Base-by-base conservation (phyloP, 805 yeast genomes). In the Pichia scutulata region DNA sequence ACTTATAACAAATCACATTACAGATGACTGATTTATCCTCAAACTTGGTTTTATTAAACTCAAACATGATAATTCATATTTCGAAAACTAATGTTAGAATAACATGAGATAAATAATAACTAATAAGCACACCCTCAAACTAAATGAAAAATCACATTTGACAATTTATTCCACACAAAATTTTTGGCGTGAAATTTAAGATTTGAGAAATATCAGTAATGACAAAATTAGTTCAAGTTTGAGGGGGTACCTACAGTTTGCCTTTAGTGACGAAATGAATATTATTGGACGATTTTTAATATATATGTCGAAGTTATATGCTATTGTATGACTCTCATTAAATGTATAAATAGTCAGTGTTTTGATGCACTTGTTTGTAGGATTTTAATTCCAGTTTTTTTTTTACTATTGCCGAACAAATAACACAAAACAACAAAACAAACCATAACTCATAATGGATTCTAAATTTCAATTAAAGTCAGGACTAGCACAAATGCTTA, bases 401-500 rank as follows among this genome's bases (percentile, higher is more conserved):
- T 7, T 37, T 39, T 39, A 4, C 41, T 19, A 5, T 12, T 37
- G 7, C 16, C 12, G 16, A 8, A n/a, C 39, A 33, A n/a, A n/a
- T 24, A 48, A 40, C 13, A 40, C 10, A 43, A 53, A 41, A 57
- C 70, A 14, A 28, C 12, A 28, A 7, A 28, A 13, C 12, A 13
- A 13, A 12, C 14, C 16, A 28, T 1, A 3, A 13, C 9, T 28
- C 12, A 10, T 12, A 28, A 28, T 74, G 74, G 9, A 33, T n/a
- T 60, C 47, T 8, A 28, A 39, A 7, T 48, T 48, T 41, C 70
- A 80, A 61, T 74, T 84, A 50, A 86, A 86, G 67, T 78, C 87
- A 44, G 93, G 92, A 14, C 73, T 86, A 65, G 93, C 95, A 52
- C 89, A 86, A 67, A 86, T 86, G 93, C 75, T 86, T 53, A 86